A percentile compares a stretch with the other conserved stretches of the same genome.
Evolutionary conservation across 345 rosid genomes (phyloP).

Genomic region (Arabis alpina): DNA sequence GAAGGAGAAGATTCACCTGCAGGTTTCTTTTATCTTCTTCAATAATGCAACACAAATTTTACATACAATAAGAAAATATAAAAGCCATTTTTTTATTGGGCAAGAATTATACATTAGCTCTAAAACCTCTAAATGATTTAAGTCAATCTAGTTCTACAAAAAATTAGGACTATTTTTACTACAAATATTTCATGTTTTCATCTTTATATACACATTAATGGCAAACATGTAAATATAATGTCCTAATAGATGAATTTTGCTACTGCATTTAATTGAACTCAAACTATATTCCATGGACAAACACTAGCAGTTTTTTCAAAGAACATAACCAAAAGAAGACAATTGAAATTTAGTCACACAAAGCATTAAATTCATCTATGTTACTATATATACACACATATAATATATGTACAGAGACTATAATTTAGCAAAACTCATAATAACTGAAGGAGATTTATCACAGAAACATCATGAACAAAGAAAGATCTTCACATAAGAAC

Average conservation of each 20-base stretch:
- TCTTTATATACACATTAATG: neutral
- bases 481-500: constrained; percentile 14
- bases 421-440: constrained; percentile 1
- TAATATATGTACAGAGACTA: constrained; percentile 20
- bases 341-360: constrained; percentile 17
- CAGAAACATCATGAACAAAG: constrained; percentile 20
- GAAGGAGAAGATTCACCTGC: constrained; percentile 45
- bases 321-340: constrained; percentile 33
- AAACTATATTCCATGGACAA: constrained; percentile 47
- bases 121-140: neutral
- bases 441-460: neutral
- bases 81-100: constrained; percentile 35
- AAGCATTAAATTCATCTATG: constrained; percentile 20
- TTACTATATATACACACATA: neutral
- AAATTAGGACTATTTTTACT: neutral
- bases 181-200: neutral
- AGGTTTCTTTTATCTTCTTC: constrained; percentile 41
- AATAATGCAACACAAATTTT: constrained; percentile 31
- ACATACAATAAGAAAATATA: constrained; percentile 29
- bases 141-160: neutral
- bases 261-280: constrained; percentile 44
- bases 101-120: neutral
- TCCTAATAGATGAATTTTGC: constrained; percentile 40
- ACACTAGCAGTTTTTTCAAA: constrained; percentile 31
- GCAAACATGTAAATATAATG: neutral